Base-by-base conservation (phyloP, 768 basidiomycete genomes). In the Boletus subcaerulescens region DNA sequence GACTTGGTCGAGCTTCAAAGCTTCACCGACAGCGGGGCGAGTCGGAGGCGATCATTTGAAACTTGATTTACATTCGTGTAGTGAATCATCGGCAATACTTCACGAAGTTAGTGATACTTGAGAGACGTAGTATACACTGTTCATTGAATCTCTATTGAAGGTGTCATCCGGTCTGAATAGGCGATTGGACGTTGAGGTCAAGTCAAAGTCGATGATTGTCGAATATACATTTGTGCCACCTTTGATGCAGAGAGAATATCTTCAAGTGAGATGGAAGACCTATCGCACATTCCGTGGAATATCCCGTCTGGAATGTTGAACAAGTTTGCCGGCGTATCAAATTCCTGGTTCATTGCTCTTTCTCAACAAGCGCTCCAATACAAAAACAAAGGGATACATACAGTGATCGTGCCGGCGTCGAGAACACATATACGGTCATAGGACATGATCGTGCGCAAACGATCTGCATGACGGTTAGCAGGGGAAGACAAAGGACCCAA, bases 391-490 rank as follows among this genome's bases (percentile, higher is more conserved):
- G 32, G 8, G 22, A 5, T 29, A 78, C 83, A 61, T 60, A 85
- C 85, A 52, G 82, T 85, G 52, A 94, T 87, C 51, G 75, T 73
- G 0, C 93, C 93, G 2, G 85, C 84, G 63, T 91, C 86, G 67
- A 96, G 82, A 17, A 95, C 93, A 61, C 91, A 86, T 33, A 97
- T 90, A 39, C 90, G 80, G 70, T 98, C 92, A 63, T 94, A 95
- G 13, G 83, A 79, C 57, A 94, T 85, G 63, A 96, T 93, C 2
- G 94, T 96, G 43, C 85, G 81, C 48, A 96, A 72, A 24, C 94
- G 87, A 70, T 96, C 91, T 85, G 65, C 44, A 44, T 40, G 15
- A 43, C 17, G 33, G 29, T 51, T 18, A 61, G 48, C 44, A 43
- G 17, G 17, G n/a, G 14, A 35, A 17, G 45, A 15, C 17, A 15